Evolutionary conservation across 2,329 filamentous ascomycete species (phyloP), one percentile per base, ranked within the genome.

Genomic region (Neopestalotiopsis clavispora): DNA sequence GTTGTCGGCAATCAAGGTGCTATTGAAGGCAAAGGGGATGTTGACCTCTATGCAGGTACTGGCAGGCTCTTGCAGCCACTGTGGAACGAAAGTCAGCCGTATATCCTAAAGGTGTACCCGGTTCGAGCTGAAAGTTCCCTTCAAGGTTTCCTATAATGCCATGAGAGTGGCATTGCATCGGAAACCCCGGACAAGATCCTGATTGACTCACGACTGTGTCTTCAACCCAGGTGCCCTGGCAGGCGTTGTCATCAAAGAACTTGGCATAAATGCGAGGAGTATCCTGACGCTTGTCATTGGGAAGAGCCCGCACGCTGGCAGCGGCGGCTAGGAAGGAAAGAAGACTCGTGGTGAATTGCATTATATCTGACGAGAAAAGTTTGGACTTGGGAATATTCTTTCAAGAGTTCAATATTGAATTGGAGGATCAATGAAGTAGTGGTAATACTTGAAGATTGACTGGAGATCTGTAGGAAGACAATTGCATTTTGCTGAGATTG

Each of bases 401-500:
- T 28, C 23, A 28, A 28, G 23, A 28, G 23, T 17, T 23, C 20
- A n/a, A 56, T 30, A 12, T 59, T 20, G 23, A 20, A 9, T n/a
- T 61, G 12, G 61, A 17, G 17, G 38, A 13, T 64, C 3, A 6
- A 38, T 23, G 17, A n/a, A 40, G 13, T 57, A 4, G 70, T 73
- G 5, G 66, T 56, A 28, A 75, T 77, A 34, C n/a, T 63, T 13
- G 34, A 78, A 75, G 14, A 69, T 73, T 30, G 23, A 12, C 13
- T 13, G 57, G 65, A 77, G 76, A 49, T 77, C 76, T 58, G 17
- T 68, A 65, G 34, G 61, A 58, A 56, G 28, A 17, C 14, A 23
- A 20, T 14, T 45, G 17, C 4, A 63, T 63, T 13, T 38, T 30
- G 42, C 17, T 23, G 62, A 32, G n/a, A 56, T 10, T 13, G 12